A percentile compares a stretch with the other conserved stretches of the same genome.
phyloP scores from a whole-genome alignment of 2,329 filamentous ascomycete species.

The Thelonectria rubi region DNA sequence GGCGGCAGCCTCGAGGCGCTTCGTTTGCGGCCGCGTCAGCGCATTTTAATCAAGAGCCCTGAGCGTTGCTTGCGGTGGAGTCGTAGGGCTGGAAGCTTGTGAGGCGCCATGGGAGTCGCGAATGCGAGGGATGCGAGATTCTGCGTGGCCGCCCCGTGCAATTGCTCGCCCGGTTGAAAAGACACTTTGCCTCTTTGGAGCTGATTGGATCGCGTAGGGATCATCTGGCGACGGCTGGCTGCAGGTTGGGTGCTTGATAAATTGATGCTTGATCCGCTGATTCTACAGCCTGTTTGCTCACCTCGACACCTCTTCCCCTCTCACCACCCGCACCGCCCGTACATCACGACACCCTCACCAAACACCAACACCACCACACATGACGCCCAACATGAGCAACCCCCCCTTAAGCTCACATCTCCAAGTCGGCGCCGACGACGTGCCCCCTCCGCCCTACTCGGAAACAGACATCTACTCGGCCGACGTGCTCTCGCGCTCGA shows the following conservation, averaged over 20 bases:
- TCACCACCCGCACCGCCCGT: background rate
- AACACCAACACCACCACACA: conserved; percentile 25
- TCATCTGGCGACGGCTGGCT: background rate
- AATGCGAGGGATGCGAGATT: conserved; percentile 23
- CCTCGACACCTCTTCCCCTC: background rate
- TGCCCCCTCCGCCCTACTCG: conserved; percentile 66
- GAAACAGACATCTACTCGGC: conserved; percentile 65
- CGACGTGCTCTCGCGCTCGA: conserved; percentile 36
- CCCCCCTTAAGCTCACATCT: conserved; percentile 27
- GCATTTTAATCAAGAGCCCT: background rate
- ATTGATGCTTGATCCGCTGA: background rate
- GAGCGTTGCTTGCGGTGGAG: conserved; percentile 11
- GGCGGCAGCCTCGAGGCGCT: conserved; percentile 8
- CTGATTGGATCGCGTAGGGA: background rate
- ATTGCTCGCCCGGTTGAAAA: background rate
- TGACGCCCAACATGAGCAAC: conserved; percentile 12
- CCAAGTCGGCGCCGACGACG: conserved; percentile 45
- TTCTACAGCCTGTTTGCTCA: background rate
- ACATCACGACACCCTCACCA: conserved; percentile 28
- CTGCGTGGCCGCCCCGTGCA: conserved; percentile 12
- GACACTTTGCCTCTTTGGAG: conserved; percentile 10
- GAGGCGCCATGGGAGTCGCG: background rate
- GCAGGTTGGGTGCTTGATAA: background rate
- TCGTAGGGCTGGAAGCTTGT: conserved; percentile 12
- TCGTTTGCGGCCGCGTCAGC: conserved; percentile 29